Base-by-base conservation (phyloP, 495 filamentous ascomycete species). In the Lasiosphaeria ovina region DNA sequence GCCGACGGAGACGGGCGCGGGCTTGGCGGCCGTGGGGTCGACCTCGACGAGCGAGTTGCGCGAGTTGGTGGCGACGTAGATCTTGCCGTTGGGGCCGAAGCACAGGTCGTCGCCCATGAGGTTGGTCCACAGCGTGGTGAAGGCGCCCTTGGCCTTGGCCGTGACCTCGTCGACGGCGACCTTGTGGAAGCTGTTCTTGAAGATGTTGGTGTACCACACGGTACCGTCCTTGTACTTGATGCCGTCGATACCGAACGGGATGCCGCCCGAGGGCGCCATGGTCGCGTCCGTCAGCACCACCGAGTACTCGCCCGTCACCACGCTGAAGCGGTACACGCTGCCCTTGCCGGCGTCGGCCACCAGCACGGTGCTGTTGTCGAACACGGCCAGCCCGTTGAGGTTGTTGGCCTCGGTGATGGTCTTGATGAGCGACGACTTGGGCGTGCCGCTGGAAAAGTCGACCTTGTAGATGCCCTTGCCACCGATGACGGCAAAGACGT, bases 151-250 rank as follows among this genome's bases (percentile, higher is more conserved):
- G 1, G 73, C 61, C 63, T 74, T 72, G n/a, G 67, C 76, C 4
- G 76, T 73, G 11, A 55, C 63, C 3, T 70, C 54, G 59, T 79
- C 75, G 42, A 79, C 65, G 16, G 69, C 9, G 11, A 77, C 58
- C 59, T 71, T 72, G 64, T 77, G 68, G 60, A 79, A 74, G 35
- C 60, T 72, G 66, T 77, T 79, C 62, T 65, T 69, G 62, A 76
- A 76, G 64, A 79, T 73, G 62, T 79, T 79, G 50, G 76, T 79
- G 68, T 76, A 79, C 65, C 67, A 79, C 1, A 79, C 59, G 9
- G 62, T 62, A 34, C 69, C 67, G 54, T 75, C 66, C 4, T 58
- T 38, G 60, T 73, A 73, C 51, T 69, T 68, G 53, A 76, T 65
- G n/a, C 74, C 67, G 63, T 72, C 70, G 61, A 74, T 69, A 60